A percentile compares a stretch with the other conserved stretches of the same genome.
Evolutionary conservation across 768 basidiomycete species (phyloP).

Genomic region (Termitomyces sp.): DNA sequence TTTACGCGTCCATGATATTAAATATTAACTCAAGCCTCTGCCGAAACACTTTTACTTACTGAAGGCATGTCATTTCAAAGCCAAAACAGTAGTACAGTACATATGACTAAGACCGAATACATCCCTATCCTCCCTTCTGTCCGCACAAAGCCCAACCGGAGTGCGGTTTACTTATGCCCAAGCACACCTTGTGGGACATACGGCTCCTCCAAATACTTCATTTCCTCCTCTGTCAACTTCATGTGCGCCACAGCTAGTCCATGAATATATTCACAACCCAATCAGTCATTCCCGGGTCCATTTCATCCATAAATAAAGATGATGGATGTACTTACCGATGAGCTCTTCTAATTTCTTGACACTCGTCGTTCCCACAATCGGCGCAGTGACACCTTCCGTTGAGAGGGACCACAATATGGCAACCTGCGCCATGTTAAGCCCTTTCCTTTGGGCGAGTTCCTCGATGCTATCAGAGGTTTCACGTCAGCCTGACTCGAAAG

Average conservation of each 20-base stretch:
- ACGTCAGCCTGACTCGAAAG: constrained; percentile 14
- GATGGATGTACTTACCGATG: constrained; percentile 32
- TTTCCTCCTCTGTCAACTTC: too few species aligned
- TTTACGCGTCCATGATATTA: too few species aligned
- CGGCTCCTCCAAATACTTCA: not conserved
- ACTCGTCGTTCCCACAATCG: constrained; percentile 57
- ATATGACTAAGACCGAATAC: too few species aligned
- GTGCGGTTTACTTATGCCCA: not conserved
- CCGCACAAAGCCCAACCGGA: too few species aligned
- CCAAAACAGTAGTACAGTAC: too few species aligned
- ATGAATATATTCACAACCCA: not conserved
- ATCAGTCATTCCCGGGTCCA: not conserved
- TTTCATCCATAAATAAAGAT: not conserved
- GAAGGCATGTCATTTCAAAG: too few species aligned
- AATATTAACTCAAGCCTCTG: too few species aligned
- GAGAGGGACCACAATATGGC: constrained; percentile 53
- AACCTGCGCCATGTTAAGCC: constrained; percentile 55
- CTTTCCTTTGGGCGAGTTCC: constrained; percentile 49
- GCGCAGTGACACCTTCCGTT: constrained; percentile 24
- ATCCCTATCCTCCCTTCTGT: too few species aligned
- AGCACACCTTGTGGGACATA: not conserved
- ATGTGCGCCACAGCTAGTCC: not conserved
- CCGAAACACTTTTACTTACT: too few species aligned
- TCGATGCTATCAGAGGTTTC: constrained; percentile 36
- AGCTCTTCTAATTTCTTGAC: constrained; percentile 51